Evolutionary conservation across 306 rosid species (phyloP), one percentile per base, ranked within the genome.

Genomic region (Ochetophila trinervis): DNA sequence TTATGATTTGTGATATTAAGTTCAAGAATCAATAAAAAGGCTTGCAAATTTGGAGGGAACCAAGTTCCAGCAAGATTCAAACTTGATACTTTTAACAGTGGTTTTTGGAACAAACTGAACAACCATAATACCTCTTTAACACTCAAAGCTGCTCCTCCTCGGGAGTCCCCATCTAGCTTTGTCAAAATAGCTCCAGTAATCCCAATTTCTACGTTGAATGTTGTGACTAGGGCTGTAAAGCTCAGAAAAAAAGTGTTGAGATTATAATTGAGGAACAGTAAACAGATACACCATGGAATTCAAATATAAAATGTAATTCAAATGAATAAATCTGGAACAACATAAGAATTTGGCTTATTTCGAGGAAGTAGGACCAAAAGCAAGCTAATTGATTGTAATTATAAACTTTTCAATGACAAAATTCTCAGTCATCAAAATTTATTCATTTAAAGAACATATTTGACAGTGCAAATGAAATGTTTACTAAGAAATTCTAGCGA

Each of bases 71-170:
- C 2, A 40, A 40, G 45, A 40, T 40, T 40, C 42, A 40, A 40
- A 40, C 45, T 40, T 8, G 45, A 40, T 40, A 12, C 32, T 40
- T 40, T 40, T 40, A 40, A 40, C 45, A 6, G 2, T 40, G 45
- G 45, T 40, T 40, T 40, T 40, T 12, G 12, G 45, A 40, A 40
- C 45, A 40, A 40, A 40, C 10, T 40, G 45, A 40, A 40, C 45
- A 40, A 12, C 45, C 44, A 2, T 40, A 40, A 60, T 50, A 86
- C 99, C 99, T 93, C 99, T 90, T 81, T 90, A 67, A 93, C 97
- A 73, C 97, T 93, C 83, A 93, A 80, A 74, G 99, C 99, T 32
- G 99, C 97, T 73, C 99, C 97, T 73, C 99, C 99, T 81, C 96
- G 86, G 66, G 99, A 93, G 85, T 93, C 99, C 62, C 99, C 99